Evolutionary conservation across 805 yeast genomes (phyloP).

Genomic region (Kodamaea kaohsiungensis): DNA sequence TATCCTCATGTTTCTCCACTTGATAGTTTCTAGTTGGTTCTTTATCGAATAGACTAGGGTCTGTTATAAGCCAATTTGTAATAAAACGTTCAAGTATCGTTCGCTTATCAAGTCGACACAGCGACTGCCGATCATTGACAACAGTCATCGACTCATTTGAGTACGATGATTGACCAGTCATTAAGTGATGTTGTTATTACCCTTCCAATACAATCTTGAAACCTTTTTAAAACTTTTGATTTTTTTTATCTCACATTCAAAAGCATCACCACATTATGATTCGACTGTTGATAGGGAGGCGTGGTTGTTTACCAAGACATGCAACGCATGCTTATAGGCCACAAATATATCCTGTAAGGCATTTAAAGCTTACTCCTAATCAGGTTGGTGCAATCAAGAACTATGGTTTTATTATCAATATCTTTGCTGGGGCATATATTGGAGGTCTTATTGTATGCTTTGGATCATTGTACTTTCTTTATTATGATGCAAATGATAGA

Average conservation of each 20-base stretch:
- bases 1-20: slow-evolving; percentile 30
- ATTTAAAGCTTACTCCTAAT: slow-evolving; percentile 17
- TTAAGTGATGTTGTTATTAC: not conserved
- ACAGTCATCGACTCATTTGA: not conserved
- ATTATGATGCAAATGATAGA: slow-evolving; percentile 39
- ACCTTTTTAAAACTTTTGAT: no score
- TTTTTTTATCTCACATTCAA: not conserved
- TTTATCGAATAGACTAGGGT: slow-evolving; percentile 16
- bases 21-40: slow-evolving; percentile 40
- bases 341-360: not conserved
- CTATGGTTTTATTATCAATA: slow-evolving; percentile 35
- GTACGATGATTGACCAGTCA: not conserved
- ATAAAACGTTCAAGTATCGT: slow-evolving; percentile 13
- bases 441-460: slow-evolving; percentile 41
- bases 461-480: slow-evolving; percentile 40
- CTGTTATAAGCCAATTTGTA: slow-evolving; percentile 28
- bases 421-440: slow-evolving; percentile 44
- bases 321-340: not conserved
- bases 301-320: not conserved
- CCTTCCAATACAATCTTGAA: not conserved
- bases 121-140: slow-evolving; percentile 1
- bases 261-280: not conserved
- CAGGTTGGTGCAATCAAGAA: slow-evolving; percentile 21
- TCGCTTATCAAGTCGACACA: not conserved
- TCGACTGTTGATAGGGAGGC: not conserved